Percentiles rank a stretch among this genome's conserved stretches.
phyloP scores from a whole-genome alignment of 352 stramenopile species.

The Phytophthora meadii region DNA sequence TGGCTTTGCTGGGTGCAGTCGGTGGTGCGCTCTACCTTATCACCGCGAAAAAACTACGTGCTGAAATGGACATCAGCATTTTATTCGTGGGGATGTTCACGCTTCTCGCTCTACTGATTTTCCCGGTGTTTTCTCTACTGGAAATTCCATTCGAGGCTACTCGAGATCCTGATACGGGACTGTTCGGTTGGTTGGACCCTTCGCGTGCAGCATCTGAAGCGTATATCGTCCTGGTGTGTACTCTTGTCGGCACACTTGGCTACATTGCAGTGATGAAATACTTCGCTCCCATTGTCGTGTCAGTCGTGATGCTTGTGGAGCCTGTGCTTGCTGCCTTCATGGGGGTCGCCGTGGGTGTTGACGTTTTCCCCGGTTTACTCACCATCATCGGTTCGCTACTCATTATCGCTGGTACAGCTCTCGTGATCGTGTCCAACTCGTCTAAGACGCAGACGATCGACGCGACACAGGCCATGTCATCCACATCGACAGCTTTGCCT shows the following conservation, averaged over 20 bases:
- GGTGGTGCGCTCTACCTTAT: conserved; percentile 81
- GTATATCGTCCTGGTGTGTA: conserved; percentile 90
- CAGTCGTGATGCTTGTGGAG: conserved; percentile 91
- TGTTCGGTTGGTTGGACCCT: conserved; percentile 89
- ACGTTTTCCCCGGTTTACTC: conserved; percentile 74
- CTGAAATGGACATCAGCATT: conserved; percentile 71
- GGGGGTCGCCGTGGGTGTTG: conserved; percentile 75
- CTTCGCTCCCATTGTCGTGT: conserved; percentile 91
- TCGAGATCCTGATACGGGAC: conserved; percentile 66
- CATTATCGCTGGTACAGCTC: conserved; percentile 70
- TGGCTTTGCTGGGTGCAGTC: conserved; percentile 74
- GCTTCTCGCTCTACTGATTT: conserved; percentile 69
- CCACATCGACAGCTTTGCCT: conserved; percentile 50
- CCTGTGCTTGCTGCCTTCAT: conserved; percentile 81
- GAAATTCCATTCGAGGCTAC: conserved; percentile 77
- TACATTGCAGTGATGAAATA: conserved; percentile 93
- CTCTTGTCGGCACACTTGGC: conserved; percentile 83
- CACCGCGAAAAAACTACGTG: conserved; percentile 72
- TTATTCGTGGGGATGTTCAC: conserved; percentile 75
- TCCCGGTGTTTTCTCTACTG: conserved; percentile 69
- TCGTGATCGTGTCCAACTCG: conserved; percentile 80
- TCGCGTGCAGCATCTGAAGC: conserved; percentile 74
- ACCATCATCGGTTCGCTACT: conserved; percentile 70
- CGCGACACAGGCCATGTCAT: conserved; percentile 76
- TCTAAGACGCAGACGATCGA: conserved; percentile 86